Evolutionary conservation across 345 rosid species (phyloP).

Genomic region (Citrus medica): DNA sequence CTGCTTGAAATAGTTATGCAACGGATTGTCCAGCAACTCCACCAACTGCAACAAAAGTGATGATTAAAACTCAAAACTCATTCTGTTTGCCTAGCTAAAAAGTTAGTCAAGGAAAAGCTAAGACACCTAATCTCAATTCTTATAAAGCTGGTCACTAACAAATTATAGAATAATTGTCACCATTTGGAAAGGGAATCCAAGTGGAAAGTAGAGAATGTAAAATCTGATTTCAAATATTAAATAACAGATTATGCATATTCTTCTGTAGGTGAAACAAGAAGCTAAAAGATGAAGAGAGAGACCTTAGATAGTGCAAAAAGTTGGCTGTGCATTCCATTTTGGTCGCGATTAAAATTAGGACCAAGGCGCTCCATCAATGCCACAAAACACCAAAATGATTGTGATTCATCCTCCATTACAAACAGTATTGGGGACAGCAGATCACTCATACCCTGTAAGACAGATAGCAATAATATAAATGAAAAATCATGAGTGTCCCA

Average conservation of each 20-base stretch:
- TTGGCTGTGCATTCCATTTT: constrained; percentile 97
- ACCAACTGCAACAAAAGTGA: constrained; percentile 59
- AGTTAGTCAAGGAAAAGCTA: not conserved
- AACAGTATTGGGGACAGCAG: constrained; percentile 85
- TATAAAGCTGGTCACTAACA: not conserved
- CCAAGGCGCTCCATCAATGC: constrained; percentile 96
- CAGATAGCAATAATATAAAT: constrained; percentile 1
- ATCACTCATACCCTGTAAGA: constrained; percentile 93
- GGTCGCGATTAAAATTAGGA: constrained; percentile 96
- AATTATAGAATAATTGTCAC: not conserved
- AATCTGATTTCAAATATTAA: not conserved
- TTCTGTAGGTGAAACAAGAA: not conserved
- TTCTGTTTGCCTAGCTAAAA: not conserved
- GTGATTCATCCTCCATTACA: constrained; percentile 84
- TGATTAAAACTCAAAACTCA: constrained; percentile 13
- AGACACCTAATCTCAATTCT: constrained; percentile 1
- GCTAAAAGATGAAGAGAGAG: constrained; percentile 2
- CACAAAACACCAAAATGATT: constrained; percentile 97
- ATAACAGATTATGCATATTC: not conserved
- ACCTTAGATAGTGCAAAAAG: constrained; percentile 98
- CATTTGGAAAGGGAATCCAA: not conserved
- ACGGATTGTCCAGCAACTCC: constrained; percentile 83
- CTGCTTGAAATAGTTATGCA: constrained; percentile 87
- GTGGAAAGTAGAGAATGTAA: not conserved
- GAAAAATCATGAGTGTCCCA: not conserved